These are phyloP conservation scores for Solanum hybrid DNA, from an alignment of 305 asterid genomes.

Conservation along the genomic window DNA sequence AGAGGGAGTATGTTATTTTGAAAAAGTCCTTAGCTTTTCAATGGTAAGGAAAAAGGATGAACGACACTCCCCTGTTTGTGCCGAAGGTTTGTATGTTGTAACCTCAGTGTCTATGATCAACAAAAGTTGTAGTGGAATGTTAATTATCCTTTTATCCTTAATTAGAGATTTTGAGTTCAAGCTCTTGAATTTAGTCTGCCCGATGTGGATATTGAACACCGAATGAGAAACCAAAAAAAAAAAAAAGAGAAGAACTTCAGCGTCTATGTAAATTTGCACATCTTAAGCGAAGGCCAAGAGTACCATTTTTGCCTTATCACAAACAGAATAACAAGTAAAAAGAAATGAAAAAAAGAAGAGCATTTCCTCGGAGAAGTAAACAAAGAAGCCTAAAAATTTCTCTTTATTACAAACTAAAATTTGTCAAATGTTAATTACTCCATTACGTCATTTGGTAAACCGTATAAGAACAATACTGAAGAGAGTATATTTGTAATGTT, in stretches of 20 bases:
- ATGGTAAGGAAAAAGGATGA: background rate
- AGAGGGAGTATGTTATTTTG: background rate
- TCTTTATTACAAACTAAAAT: background rate
- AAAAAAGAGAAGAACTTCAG: too few species aligned
- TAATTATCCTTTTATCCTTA: background rate
- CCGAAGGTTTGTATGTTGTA: background rate
- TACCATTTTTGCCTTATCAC: background rate
- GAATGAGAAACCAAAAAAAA: too few species aligned
- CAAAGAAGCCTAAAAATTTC: background rate
- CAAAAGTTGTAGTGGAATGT: background rate
- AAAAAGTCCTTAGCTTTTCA: background rate
- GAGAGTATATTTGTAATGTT: background rate
- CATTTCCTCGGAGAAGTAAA: background rate
- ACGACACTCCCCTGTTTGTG: background rate
- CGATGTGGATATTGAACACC: too few species aligned
- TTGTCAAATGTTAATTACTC: background rate
- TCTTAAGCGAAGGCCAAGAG: background rate
- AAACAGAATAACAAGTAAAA: too few species aligned
- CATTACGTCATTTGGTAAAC: background rate
- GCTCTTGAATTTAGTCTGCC: background rate
- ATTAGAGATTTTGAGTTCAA: background rate
- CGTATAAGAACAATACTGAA: background rate
- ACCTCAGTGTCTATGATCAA: background rate
- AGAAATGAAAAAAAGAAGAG: too few species aligned
- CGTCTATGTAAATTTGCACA: too few species aligned